Conservation (phyloP, 2,329 filamentous ascomycete genomes). For the Fusarium secorum region DNA sequence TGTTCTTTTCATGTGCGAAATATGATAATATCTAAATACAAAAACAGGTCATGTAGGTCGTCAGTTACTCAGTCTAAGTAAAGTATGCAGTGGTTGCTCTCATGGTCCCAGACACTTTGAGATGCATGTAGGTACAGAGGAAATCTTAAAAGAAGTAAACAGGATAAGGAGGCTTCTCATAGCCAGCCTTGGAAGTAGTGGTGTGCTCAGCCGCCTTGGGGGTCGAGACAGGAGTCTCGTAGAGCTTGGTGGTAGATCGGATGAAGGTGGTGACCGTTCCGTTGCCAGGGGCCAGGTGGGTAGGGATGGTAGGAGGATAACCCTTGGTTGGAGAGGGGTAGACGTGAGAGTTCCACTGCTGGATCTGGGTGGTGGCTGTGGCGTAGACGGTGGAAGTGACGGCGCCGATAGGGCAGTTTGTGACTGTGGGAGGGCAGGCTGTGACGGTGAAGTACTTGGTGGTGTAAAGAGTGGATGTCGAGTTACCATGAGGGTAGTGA, state of each 20-base stretch:
- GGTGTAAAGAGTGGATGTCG: slow-evolving; percentile 29
- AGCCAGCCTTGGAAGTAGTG: slow-evolving; percentile 1
- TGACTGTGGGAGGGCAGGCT: slow-evolving; percentile 10
- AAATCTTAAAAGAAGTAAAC: slow-evolving; percentile 10
- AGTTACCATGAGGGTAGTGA: not conserved
- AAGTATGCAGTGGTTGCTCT: not conserved
- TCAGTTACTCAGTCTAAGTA: slow-evolving; percentile 16
- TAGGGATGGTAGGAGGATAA: not conserved
- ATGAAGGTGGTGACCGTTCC: slow-evolving; percentile 5
- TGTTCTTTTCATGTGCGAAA: not conserved
- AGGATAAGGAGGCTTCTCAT: slow-evolving; percentile 7
- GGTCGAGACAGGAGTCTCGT: slow-evolving; percentile 9
- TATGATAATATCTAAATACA: slow-evolving; percentile 16
- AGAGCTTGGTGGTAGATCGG: slow-evolving; percentile 12
- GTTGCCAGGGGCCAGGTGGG: not conserved
- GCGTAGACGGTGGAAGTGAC: slow-evolving; percentile 21
- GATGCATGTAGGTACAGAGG: slow-evolving; percentile 2
- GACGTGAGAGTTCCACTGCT: slow-evolving; percentile 1
- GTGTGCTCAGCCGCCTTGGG: not conserved
- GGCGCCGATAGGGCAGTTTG: slow-evolving; percentile 14
- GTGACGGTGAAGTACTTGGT: slow-evolving; percentile 30
- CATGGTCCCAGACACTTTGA: slow-evolving; percentile 22
- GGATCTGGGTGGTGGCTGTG: slow-evolving; percentile 16
- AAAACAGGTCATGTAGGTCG: slow-evolving; percentile 17
- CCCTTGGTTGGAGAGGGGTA: slow-evolving; percentile 1